Conservation (phyloP, 2,329 filamentous ascomycete species). For the Dactylellina parvicollis region DNA sequence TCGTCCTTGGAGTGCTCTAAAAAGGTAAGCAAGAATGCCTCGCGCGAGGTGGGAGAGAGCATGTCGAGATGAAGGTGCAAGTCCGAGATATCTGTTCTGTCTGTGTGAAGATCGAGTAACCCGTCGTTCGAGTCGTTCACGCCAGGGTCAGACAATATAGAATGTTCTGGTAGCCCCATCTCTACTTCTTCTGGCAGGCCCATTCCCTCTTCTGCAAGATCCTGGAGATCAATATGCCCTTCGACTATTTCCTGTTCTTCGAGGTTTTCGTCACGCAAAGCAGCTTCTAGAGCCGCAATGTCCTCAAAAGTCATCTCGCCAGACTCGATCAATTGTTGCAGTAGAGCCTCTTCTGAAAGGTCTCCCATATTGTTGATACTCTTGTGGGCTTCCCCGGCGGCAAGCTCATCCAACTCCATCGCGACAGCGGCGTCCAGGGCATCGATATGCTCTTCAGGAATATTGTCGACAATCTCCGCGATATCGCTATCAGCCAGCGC, state of each 20-base stretch:
- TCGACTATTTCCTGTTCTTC: conserved; percentile 2
- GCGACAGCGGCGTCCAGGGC: conserved; percentile 18
- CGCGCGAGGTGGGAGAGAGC: conserved; percentile 28
- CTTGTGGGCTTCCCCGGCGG: conserved; percentile 8
- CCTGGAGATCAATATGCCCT: background rate
- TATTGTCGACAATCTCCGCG: conserved; percentile 14
- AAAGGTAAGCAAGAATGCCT: conserved; percentile 31
- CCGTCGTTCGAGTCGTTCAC: conserved; percentile 3
- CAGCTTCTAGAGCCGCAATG: conserved; percentile 40
- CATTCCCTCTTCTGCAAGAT: background rate
- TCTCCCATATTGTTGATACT: background rate
- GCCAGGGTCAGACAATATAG: background rate
- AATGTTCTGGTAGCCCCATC: background rate
- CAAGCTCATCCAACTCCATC: background rate
- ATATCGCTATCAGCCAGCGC: background rate
- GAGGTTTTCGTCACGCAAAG: conserved; percentile 11
- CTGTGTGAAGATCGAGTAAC: conserved; percentile 34
- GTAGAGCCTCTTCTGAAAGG: conserved; percentile 25
- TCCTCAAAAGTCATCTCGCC: conserved; percentile 47
- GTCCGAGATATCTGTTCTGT: conserved; percentile 47
- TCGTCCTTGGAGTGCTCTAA: conserved; percentile 16
- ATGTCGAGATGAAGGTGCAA: conserved; percentile 39
- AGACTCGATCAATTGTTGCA: conserved; percentile 25
- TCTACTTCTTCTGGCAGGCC: background rate
- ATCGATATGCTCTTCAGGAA: conserved; percentile 14